Conservation (phyloP, 2,329 filamentous ascomycete species). For the Aspergillus sp. region DNA sequence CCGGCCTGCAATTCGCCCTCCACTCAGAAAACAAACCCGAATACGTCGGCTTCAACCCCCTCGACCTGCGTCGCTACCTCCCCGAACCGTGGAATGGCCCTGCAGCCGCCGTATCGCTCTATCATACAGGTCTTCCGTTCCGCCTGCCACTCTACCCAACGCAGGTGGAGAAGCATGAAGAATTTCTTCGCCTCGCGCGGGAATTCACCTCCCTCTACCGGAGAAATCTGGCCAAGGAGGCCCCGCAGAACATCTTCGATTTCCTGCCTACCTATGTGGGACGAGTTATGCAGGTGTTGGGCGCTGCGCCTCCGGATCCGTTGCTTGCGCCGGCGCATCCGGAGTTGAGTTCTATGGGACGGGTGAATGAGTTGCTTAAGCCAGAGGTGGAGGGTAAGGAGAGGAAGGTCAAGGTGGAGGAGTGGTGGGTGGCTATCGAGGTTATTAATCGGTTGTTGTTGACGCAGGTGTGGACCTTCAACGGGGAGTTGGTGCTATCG, state of each 20-base stretch:
- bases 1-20: neutral
- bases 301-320: neutral
- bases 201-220: neutral
- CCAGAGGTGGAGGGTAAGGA: neutral
- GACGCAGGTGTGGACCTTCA: slow-evolving; percentile 1
- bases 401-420: neutral
- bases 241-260: neutral
- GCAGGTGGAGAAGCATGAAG: too few relatives aligned
- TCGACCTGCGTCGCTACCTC: neutral
- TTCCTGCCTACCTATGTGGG: neutral
- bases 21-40: neutral
- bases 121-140: neutral
- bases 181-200: neutral
- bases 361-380: neutral
- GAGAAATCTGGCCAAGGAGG: neutral
- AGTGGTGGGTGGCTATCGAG: slow-evolving; percentile 1
- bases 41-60: neutral
- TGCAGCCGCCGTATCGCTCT: neutral
- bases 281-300: neutral
- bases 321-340: neutral
- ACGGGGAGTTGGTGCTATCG: neutral
- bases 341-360: neutral
- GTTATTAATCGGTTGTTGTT: neutral
- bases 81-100: neutral
- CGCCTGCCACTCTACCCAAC: neutral